Base-by-base conservation (phyloP, 2,329 filamentous ascomycete species). In the Daldinia sp. region DNA sequence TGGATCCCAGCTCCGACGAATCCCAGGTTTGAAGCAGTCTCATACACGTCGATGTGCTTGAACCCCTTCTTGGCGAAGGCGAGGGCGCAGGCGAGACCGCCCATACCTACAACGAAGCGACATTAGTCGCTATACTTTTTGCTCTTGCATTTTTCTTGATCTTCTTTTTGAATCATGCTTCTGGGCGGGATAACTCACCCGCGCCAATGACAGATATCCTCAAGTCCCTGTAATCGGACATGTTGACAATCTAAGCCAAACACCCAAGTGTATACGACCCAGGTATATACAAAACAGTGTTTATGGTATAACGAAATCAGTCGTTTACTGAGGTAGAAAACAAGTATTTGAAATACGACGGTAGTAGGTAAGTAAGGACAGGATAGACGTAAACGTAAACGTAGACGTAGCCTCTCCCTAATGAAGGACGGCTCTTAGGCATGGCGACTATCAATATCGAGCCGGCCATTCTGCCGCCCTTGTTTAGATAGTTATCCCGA, bases 1-100 rank as follows among this genome's bases (percentile, higher is more conserved):
- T 97, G 93, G 72, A 96, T 95, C 4, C 93, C 93, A 1, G 93
- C 93, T 26, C 93, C 93, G 0, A 95, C 92, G 74, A 95, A 95
- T 4, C 92, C 92, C 3, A 95, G 85, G 71, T 89, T 87, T 4
- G 90, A 87, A 0, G 92, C 92, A 39, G 85, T 87, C 78, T 95
- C 93, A 78, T 89, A 95, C 57, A 95, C 88, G 61, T 90, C 84
- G 74, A 95, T 90, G 64, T 91, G 82, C 71, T 84, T 87, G 80
- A 95, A 94, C 6, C 92, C 93, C 74, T 90, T 89, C 80, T 91
- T 91, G 44, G 92, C 92, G 39, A 95, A 86, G 12, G 92, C 88
- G 39, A 95, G 85, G 6, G 92, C 92, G 58, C 84, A 86, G 64
- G 90, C 88, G 30, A 95, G 83, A 30, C 93, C 93, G 59, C 92